Conservation (phyloP, 2,329 filamentous ascomycete genomes). For the Ophiostoma sp. region DNA sequence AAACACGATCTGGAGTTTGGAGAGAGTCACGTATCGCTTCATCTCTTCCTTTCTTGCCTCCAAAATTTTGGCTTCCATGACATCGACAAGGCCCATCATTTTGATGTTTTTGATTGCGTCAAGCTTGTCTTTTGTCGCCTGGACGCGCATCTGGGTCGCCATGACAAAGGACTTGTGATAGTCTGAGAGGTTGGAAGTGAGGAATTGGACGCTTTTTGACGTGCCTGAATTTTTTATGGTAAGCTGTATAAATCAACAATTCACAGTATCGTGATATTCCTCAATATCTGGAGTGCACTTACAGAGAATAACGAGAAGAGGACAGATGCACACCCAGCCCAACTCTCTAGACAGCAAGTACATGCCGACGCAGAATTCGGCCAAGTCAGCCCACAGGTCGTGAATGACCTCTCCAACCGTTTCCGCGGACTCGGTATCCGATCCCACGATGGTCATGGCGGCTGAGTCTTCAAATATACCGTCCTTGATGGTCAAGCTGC, state of each 20-base stretch:
- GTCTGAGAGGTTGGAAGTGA: neutral
- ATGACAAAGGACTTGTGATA: conserved; percentile 1
- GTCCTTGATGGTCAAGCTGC: neutral
- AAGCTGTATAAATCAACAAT: too few relatives aligned
- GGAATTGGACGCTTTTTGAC: neutral
- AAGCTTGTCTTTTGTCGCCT: neutral
- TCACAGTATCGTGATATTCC: too few relatives aligned
- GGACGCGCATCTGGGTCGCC: neutral
- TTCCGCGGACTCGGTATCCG: neutral
- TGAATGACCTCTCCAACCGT: neutral
- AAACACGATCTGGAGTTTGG: neutral
- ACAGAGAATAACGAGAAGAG: neutral
- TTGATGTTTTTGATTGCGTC: neutral
- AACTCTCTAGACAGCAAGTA: neutral
- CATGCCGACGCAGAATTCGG: neutral
- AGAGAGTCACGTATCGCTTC: neutral
- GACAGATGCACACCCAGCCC: neutral
- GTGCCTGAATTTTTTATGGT: neutral
- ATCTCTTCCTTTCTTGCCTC: neutral
- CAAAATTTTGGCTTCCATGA: neutral
- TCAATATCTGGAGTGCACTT: neutral
- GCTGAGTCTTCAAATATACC: neutral
- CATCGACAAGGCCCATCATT: neutral
- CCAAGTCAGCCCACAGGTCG: neutral
- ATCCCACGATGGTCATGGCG: neutral